Base-by-base conservation (phyloP, 139 green algal species). In the Micractinium conductrix region DNA sequence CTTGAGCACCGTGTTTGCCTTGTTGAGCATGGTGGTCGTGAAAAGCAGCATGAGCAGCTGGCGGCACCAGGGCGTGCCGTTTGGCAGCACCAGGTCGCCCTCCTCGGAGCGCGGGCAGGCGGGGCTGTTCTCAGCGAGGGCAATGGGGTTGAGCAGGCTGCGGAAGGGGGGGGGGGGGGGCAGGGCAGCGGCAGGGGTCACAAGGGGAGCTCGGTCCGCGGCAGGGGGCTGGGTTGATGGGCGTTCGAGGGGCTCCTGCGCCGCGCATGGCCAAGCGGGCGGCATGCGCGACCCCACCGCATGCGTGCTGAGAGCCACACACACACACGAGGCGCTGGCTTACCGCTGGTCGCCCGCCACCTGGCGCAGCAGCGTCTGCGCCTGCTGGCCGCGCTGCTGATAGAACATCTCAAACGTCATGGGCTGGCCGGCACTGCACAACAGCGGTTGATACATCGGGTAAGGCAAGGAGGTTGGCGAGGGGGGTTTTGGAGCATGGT, bases 21-120 rank as follows among this genome's bases (percentile, higher is more conserved):
- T 87, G 55, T 86, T 85, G 50, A 97, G 88, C 60, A 97, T 88
- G 85, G 95, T 96, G 58, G 88, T 94, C 60, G 92, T 92, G 76
- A 95, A 93, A 83, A 88, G 91, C 28, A 95, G 84, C 55, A 97
- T 88, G 44, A 97, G 88, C 28, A 97, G 87, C 53, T 97, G 85
- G 42, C 87, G 89, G 70, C 88, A 87, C 94, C 94, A 97, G 45
- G 90, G 74, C 65, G 83, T 74, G 62, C 94, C 94, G 81, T 93
- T 95, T 55, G 94, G 94, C 80, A 97, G 91, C 65, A 96, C 74
- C 17, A 85, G 79, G 55, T 97, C 84, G 43, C 94, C 94, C 17
- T 82, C 74, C 28, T 78, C 89, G 78, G 93, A 94, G 26, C 74
- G 90, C 12, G 91, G 91, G 78, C 90, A 95, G 62, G 80, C 71